Evolutionary conservation across 805 yeast species (phyloP), one percentile per base, ranked within the genome.

Genomic region (Candida insectorum): DNA sequence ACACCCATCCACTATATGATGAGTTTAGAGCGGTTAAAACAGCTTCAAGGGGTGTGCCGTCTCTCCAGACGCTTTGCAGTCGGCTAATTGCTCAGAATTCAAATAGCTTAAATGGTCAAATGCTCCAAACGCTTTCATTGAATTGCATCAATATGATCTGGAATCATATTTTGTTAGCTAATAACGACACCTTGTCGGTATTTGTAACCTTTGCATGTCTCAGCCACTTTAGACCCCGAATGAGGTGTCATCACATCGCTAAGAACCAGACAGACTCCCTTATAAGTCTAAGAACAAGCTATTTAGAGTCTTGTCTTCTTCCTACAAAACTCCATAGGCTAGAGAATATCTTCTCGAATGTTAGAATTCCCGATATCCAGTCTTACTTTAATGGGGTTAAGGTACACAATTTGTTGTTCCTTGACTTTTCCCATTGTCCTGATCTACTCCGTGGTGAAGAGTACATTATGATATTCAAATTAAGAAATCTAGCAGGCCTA

Each of bases 301-400:
- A 17, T 17, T n/a, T 34, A 15, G 29, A 20, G 15, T 26, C 28
- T 4, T 28, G 37, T 24, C 26, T 40, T n/a, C 16, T 40, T 3
- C 39, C 43, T 1, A 13, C 8, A 6, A 26, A 15, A 14, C 37
- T 28, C 16, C 68, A 65, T 47, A 41, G 72, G 24, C 30, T 66
- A 16, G 71, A 65, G 27, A 62, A 54, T 29, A 24, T 66, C 5
- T 63, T 58, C 35, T 40, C 49, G 15, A 64, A 65, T 36, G 44
- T 59, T 8, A 36, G 44, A 14, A 25, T 62, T 4, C 16, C 25
- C 13, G 58, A 56, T 12, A 28, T 65, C 4, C 43, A 40, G 2
- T 11, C 31, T 6, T 45, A 47, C 24, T 30, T 60, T 13, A 44
- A 41, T 24, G 33, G 36, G 9, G 30, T 55, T n/a, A 22, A 34